Base-by-base conservation (phyloP, 371 early-diverging fungal genomes). In the Lichtheimia corymbifera region DNA sequence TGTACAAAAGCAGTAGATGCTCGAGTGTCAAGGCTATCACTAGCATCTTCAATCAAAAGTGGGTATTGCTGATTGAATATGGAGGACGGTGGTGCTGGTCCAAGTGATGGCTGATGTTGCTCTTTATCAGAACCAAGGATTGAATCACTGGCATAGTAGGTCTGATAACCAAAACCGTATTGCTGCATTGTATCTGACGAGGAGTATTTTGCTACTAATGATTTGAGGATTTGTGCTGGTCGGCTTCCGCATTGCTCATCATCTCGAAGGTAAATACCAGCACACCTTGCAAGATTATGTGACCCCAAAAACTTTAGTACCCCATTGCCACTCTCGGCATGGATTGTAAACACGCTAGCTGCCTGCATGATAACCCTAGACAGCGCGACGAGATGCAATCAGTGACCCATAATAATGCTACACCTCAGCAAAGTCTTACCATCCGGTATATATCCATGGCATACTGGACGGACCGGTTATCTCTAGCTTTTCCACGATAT, bases 321-420 rank as follows among this genome's bases (percentile, higher is more conserved):
- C 2, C 47, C 53, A 22, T 73, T 75, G 18, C 68, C 67, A 7
- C 73, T 67, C 53, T 68, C 71, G 13, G 76, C 68, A 44, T 71
- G 71, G 49, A 73, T 70, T 25, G 75, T 52, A 55, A 79, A 75
- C 22, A 79, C 66, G 43, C 73, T 73, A 17, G 75, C 71, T 18
- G 75, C 72, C 58, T 79, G 78, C 40, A 74, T 71, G 7, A 69
- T 60, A 22, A 71, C 44, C 42, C 77, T 77, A 54, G 4, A 13
- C 15, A 40, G 22, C 17, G 43, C n/a, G 20, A 42, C 25, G 44
- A 50, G 0, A 18, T 12, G 22, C 15, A 41, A 28, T 22, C 2
- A 22, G 22, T 22, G 22, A 1, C 22, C 22, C 22, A 22, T 22
- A 22, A 22, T 22, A 22, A 22, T 22, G 22, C 2, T 22, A 22